Evolutionary conservation across 768 basidiomycete genomes (phyloP), one percentile per base, ranked within the genome.

Genomic region (Galerina marginata): DNA sequence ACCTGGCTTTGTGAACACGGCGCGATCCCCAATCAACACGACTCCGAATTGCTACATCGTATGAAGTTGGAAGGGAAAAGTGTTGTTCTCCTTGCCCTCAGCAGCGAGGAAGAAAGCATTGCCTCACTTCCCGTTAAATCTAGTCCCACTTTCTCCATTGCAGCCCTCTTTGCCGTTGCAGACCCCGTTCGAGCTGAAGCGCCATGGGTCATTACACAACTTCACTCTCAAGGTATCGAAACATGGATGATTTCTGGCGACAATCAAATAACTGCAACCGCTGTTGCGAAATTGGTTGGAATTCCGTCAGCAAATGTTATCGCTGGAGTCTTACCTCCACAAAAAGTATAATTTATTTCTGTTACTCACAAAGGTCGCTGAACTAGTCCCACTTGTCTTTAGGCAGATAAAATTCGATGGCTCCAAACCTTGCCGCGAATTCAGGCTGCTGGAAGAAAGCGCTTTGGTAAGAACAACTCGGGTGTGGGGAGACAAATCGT

Each of bases 211-310:
- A 73, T 95, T 40, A 68, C 75, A 15, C 67, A 70, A 42, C 77
- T 93, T 40, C 83, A 80, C 33, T 71, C 76, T 2, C 76, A 78
- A 42, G 84, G 85, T 0, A 81, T 92, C 38, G 78, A 75, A 23
- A 85, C 88, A 0, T 92, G 87, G 85, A 93, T 95, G 84, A 84
- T 94, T 26, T 90, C 91, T 11, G 94, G 94, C 2, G 93, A 95
- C 68, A 81, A 83, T 57, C 69, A 67, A 2, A 70, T 70, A 2
- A 93, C 93, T 0, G 92, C 92, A 0, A 75, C 75, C 47, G 89
- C 92, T 15, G 88, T 95, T 26, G 93, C 90, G 0, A 73, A 72
- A 58, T 75, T 73, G 56, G 85, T 92, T 1, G 91, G 91, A 3
- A 90, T 95, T 55, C 80, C 86, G 0, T 72, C 77, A 40, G 75